phyloP scores from a whole-genome alignment of 2,329 filamentous ascomycete species.

The Corynespora cassiicola region DNA sequence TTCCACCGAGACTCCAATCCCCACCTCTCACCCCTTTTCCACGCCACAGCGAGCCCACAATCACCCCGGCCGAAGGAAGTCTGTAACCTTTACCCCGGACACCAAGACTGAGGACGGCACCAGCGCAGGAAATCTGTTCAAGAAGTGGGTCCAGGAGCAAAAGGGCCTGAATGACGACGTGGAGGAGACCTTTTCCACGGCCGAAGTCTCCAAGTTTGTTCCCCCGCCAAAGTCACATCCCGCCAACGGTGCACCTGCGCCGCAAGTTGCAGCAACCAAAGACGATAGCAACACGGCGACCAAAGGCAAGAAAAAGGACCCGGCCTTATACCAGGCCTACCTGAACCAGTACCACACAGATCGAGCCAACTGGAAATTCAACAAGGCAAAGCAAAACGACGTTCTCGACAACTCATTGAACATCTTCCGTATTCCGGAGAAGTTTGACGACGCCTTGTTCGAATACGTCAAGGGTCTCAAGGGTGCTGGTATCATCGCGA shows the following conservation, averaged over 20 bases:
- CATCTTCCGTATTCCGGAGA: slow-evolving; percentile 71
- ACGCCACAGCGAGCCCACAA: slow-evolving; percentile 28
- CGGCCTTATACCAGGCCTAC: slow-evolving; percentile 75
- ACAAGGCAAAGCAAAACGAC: slow-evolving; percentile 88
- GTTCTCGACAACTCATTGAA: slow-evolving; percentile 85
- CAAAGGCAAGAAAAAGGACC: slow-evolving; percentile 51
- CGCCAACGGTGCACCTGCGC: slow-evolving; percentile 18
- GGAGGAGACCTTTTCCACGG: slow-evolving; percentile 27
- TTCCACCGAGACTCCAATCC: slow-evolving; percentile 34
- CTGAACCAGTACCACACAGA: slow-evolving; percentile 76
- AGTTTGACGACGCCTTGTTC: slow-evolving; percentile 73
- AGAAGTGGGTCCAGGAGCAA: slow-evolving; percentile 53
- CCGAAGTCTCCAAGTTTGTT: slow-evolving; percentile 32
- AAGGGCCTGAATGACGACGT: slow-evolving; percentile 29
- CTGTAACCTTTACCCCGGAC: slow-evolving; percentile 69
- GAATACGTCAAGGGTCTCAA: slow-evolving; percentile 82
- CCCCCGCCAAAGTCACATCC: slow-evolving; percentile 30
- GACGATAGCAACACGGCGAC: slow-evolving; percentile 21
- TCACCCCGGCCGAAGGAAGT: slow-evolving; percentile 55
- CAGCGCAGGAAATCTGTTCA: slow-evolving; percentile 59
- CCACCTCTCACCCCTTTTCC: slow-evolving; percentile 11
- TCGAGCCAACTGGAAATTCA: slow-evolving; percentile 87
- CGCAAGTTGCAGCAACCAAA: slow-evolving; percentile 9
- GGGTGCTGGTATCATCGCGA: slow-evolving; percentile 70
- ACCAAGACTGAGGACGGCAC: slow-evolving; percentile 66